Evolutionary conservation across 148 eudicot genomes (phyloP), one percentile per base, ranked within the genome.

Genomic region (Amaranthus palmeri): DNA sequence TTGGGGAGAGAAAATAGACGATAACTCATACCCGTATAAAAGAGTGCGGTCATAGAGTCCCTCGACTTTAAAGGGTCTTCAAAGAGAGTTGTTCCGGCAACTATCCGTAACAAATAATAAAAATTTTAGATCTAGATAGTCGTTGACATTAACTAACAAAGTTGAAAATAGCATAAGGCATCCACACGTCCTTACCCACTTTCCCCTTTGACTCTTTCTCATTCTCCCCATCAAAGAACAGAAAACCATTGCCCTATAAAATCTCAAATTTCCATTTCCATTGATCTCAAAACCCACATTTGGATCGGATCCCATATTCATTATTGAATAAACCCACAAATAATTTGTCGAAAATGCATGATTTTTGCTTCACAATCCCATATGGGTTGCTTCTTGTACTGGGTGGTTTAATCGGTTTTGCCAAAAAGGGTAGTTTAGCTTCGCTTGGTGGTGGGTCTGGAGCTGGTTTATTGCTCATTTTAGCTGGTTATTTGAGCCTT

Each of bases 291-390:
- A 70, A 1, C 18, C 8, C 70, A 67, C 68, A 72, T n/a, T 47
- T 25, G 36, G 36, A 25, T 74, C 44, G 42, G 57, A 71, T 76
- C 75, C 69, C 54, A 64, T 25, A 25, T 17, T 57, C 49, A 73
- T 2, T 5, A 10, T 53, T 67, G 9, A 15, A 11, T 8, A 10
- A 62, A 62, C 43, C 11, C 13, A 58, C 46, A 74, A 41, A 61
- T n/a, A 73, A 82, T 58, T 74, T 67, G 61, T 4, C 10, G 63
- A 85, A 89, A 83, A 95, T 95, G 99, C 97, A 88, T 64, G 99
- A 95, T 86, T 96, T 92, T 76, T 96, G 97, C 92, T 96, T 96
- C 85, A 96, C 97, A 70, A 84, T 96, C 76, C 99, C 99, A 36
- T 96, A 92, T 70, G 99, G 97, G 54, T 11, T 96, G 60, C 44